These are phyloP conservation scores for Typha latifolia DNA, from an alignment of 176 grass and related monocot species.

Conservation along the genomic window DNA sequence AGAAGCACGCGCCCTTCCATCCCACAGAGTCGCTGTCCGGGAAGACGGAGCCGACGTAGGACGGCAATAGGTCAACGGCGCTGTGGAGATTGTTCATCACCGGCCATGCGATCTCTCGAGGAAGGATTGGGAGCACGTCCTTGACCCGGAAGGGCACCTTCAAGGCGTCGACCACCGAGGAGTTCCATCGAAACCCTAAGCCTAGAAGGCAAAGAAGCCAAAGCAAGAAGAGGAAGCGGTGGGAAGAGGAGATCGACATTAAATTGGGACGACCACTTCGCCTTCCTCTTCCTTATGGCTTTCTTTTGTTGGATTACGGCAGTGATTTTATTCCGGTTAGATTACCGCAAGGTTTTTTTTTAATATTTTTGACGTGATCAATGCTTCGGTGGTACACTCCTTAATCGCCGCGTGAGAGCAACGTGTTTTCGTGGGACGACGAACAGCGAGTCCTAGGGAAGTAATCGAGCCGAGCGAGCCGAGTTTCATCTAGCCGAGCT, in stretches of 20 bases:
- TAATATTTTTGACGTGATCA: too few relatives aligned
- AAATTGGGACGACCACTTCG: neutral
- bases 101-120: conserved; percentile 79
- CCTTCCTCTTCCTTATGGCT: neutral
- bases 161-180: conserved; percentile 21
- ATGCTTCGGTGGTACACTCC: too few relatives aligned
- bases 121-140: conserved; percentile 81
- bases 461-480: too few relatives aligned
- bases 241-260: neutral
- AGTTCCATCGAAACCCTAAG: conserved; percentile 3
- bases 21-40: conserved; percentile 30
- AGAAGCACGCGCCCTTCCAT: conserved; percentile 76
- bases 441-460: too few relatives aligned
- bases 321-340: too few relatives aligned
- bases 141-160: conserved; percentile 61
- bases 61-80: conserved; percentile 85
- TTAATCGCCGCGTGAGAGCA: too few relatives aligned
- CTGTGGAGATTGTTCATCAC: conserved; percentile 78
- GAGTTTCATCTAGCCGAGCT: too few relatives aligned
- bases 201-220: conserved; percentile 12
- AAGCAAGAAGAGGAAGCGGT: neutral
- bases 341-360: too few relatives aligned
- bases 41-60: conserved; percentile 57
- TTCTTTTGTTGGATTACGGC: too few relatives aligned
- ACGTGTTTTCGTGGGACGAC: too few relatives aligned